These are phyloP conservation scores for Penicillium digitatum DNA, from an alignment of 2,329 filamentous ascomycete species.

Conservation along the genomic window DNA sequence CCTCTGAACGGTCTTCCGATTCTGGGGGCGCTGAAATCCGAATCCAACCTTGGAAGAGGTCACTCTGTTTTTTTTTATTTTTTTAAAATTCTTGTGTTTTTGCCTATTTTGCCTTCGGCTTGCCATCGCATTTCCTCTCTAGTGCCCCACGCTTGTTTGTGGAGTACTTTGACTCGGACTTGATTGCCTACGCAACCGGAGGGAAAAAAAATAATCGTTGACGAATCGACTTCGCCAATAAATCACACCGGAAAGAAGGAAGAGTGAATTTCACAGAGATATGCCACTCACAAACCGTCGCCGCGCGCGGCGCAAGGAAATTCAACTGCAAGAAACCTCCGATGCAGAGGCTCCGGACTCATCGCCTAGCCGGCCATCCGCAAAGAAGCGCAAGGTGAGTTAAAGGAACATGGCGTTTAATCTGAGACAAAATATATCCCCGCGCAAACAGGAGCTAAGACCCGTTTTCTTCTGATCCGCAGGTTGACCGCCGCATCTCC, in stretches of 20 bases:
- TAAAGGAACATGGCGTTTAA: conserved; percentile 2
- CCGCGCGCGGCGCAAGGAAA: conserved; percentile 46
- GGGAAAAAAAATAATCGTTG: conserved; percentile 7
- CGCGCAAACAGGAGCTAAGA: conserved; percentile 12
- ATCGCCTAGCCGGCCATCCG: conserved; percentile 45
- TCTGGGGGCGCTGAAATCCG: conserved; percentile 25
- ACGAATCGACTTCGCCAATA: conserved; percentile 2
- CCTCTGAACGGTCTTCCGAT: conserved; percentile 24
- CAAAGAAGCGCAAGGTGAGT: conserved; percentile 49
- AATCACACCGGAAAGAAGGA: not conserved
- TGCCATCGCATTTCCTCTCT: conserved; percentile 7
- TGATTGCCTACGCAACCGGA: conserved; percentile 9
- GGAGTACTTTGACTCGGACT: conserved; percentile 6
- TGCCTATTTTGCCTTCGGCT: conserved; percentile 14
- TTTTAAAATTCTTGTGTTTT: not conserved
- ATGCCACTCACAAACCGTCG: conserved; percentile 45
- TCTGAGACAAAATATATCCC: conserved; percentile 8
- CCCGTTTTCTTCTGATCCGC: conserved; percentile 6
- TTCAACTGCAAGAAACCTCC: conserved; percentile 44
- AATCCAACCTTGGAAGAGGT: conserved; percentile 15
- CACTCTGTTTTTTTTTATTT: conserved; percentile 14
- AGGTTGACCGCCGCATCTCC: conserved; percentile 37
- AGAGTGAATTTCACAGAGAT: conserved; percentile 4
- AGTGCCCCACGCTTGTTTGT: conserved; percentile 13
- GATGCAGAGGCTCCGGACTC: conserved; percentile 47